Base-by-base conservation (phyloP, 2,329 filamentous ascomycete genomes). In the Ciborinia camelliae region DNA sequence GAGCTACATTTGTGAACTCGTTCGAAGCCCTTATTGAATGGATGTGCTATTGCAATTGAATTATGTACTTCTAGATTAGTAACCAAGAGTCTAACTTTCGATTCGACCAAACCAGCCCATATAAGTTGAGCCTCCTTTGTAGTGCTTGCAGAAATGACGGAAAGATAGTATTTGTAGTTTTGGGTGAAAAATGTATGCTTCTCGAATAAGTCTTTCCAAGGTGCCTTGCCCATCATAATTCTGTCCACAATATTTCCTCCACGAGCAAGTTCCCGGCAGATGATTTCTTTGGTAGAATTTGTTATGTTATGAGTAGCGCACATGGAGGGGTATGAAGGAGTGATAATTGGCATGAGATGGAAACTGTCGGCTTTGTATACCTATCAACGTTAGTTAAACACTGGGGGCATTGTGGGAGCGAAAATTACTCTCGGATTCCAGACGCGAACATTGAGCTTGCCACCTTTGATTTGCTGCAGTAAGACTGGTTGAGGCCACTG, bases 301-400 rank as follows among this genome's bases (percentile, higher is more conserved):
- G 90, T 93, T 67, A 99, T 89, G 73, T 97, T 98, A 80, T 96
- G 95, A 0, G 95, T 98, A 1, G 95, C 90, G 76, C 95, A 98
- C 93, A 97, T 98, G 58, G 92, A 96, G 3, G 95, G 95, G 75
- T 97, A 98, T 0, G 95, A 93, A 1, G 95, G 95, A 1, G 95
- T 99, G 73, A 99, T 98, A 77, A 99, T 91, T 35, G 95, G 95
- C 95, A 99, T 99, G 61, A 97, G 81, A 77, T 98, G 94, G 70
- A 87, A 90, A 51, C 86, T 85, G 76, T 98, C 95, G 37, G 54
- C 67, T 58, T 66, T 63, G 48, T 69, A 73, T 20, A 68, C 48
- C 68, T 68, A 48, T 23, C 43, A 48, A 47, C 37, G 64, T 69
- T 72, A 70, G 72, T 68, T 60, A 63, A 57, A n/a, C 7, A 8